Conservation (phyloP, 116 monocot species). For the Posidonia oceanica region DNA sequence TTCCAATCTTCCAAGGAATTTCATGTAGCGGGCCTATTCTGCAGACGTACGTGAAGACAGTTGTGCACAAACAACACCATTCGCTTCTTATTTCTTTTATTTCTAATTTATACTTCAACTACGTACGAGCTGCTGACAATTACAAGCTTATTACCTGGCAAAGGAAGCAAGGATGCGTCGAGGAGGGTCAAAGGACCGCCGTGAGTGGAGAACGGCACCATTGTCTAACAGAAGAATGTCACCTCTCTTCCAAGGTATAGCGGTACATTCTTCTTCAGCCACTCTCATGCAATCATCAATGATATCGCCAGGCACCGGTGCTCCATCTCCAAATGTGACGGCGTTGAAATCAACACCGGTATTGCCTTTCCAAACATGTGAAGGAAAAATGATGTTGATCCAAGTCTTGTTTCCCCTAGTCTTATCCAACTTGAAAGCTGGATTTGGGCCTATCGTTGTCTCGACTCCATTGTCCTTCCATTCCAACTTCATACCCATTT, state of each 20-base stretch:
- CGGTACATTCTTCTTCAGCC: constrained; percentile 61
- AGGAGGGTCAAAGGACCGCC: constrained; percentile 56
- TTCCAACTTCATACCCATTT: no score
- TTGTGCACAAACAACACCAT: no score
- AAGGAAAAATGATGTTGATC: constrained; percentile 84
- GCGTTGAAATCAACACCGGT: constrained; percentile 41
- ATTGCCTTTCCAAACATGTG: constrained; percentile 63
- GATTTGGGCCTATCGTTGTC: constrained; percentile 68
- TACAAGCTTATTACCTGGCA: constrained; percentile 21
- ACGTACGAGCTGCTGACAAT: no score
- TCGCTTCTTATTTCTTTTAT: no score
- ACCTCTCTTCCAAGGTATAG: constrained; percentile 71
- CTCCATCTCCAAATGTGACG: constrained; percentile 55
- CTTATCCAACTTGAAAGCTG: constrained; percentile 54
- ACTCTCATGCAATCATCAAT: constrained; percentile 59
- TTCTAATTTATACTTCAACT: no score
- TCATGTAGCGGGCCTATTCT: no score
- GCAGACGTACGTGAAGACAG: no score
- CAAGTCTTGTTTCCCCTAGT: constrained; percentile 44
- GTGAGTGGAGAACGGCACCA: constrained; percentile 62
- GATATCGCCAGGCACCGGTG: constrained; percentile 46
- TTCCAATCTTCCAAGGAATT: no score
- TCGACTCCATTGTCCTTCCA: no score
- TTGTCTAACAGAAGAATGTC: constrained; percentile 78
- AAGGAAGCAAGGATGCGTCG: constrained; percentile 80